phyloP scores from a whole-genome alignment of 2,329 filamentous ascomycete genomes.

The Parascedosporium putredinis region DNA sequence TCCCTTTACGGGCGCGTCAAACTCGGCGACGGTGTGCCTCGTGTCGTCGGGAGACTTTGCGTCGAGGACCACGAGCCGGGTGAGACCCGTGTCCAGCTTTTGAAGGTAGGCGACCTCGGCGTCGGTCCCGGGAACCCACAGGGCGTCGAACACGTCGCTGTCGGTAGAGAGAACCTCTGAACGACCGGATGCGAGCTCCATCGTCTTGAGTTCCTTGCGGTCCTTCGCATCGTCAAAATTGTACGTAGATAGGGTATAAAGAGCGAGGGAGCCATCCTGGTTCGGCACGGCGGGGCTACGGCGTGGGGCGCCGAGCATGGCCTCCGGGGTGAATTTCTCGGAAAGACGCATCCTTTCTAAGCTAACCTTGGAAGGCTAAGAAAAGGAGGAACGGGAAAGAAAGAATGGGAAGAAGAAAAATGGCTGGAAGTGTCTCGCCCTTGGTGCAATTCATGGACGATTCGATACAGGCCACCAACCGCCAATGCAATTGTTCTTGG shows the following conservation, averaged over 20 bases:
- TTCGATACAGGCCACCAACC: no score
- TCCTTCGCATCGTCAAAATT: constrained; percentile 21
- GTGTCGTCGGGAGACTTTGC: constrained; percentile 14
- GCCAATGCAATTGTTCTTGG: no score
- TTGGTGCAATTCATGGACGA: no score
- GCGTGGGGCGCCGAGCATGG: constrained; percentile 20
- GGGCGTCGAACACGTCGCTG: constrained; percentile 20
- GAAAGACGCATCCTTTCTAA: background rate
- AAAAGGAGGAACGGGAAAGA: background rate
- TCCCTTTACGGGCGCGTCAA: constrained; percentile 21
- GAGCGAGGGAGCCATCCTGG: constrained; percentile 26
- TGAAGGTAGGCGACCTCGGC: constrained; percentile 23
- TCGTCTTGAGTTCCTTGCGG: constrained; percentile 21
- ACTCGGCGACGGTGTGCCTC: constrained; percentile 18
- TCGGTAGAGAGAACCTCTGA: constrained; percentile 18
- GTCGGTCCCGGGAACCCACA: constrained; percentile 23
- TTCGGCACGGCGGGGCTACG: constrained; percentile 27
- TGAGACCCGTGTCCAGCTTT: constrained; percentile 19
- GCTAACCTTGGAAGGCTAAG: no score
- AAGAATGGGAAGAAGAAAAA: background rate
- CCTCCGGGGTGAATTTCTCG: constrained; percentile 20
- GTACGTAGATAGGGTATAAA: constrained; percentile 30
- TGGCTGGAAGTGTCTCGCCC: no score
- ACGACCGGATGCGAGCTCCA: constrained; percentile 21
- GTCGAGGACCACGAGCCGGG: constrained; percentile 20